These are phyloP conservation scores for Suhomyces yuchorum DNA, from an alignment of 1,139 yeast species.

Conservation along the genomic window DNA sequence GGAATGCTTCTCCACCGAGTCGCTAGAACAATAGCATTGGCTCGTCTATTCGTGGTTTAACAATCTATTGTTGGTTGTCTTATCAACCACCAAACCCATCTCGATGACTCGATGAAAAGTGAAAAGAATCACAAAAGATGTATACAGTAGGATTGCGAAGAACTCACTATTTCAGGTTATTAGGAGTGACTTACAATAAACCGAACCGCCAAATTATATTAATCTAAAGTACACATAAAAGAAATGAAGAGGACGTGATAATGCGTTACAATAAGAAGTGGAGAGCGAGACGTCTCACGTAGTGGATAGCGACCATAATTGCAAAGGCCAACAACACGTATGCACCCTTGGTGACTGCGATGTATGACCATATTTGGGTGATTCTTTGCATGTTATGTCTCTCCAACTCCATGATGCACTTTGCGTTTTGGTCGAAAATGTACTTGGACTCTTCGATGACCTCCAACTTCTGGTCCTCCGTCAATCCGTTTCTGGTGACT, in stretches of 20 bases:
- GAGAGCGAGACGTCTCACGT: conserved; percentile 21
- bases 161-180: too few species aligned
- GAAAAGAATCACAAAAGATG: too few species aligned
- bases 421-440: conserved; percentile 64
- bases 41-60: neutral
- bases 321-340: conserved; percentile 35
- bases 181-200: neutral
- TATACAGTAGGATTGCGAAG: too few species aligned
- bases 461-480: conserved; percentile 70
- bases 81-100: neutral
- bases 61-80: conserved; percentile 1
- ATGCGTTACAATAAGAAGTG: neutral
- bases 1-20: conserved; percentile 3
- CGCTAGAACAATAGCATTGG: neutral
- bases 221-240: conserved; percentile 4
- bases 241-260: conserved; percentile 4
- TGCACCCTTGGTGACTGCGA: conserved; percentile 52
- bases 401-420: conserved; percentile 67
- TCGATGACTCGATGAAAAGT: neutral
- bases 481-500: conserved; percentile 65
- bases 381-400: conserved; percentile 59
- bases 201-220: conserved; percentile 1
- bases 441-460: conserved; percentile 68
- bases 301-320: conserved; percentile 28
- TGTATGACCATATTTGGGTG: conserved; percentile 58